Conservation (phyloP, 176 grass and related monocot species). For the Tillandsia leiboldiana region DNA sequence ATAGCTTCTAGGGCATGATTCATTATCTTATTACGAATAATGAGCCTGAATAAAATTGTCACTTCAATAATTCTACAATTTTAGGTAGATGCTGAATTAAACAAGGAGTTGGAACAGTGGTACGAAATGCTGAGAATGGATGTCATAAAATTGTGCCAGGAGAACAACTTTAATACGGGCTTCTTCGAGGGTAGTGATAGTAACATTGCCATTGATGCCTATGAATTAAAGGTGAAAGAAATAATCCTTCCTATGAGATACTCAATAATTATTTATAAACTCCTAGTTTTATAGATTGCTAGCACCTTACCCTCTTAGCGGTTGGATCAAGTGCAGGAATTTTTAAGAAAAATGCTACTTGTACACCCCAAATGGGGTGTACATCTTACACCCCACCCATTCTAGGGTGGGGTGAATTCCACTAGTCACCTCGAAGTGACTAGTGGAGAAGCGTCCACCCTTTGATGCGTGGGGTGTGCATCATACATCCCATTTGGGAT, state of each 20-base stretch:
- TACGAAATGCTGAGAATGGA: slow-evolving; percentile 81
- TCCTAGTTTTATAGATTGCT: too few species aligned
- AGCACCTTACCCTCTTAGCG: too few species aligned
- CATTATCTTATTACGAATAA: not conserved
- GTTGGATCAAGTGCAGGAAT: too few species aligned
- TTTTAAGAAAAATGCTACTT: too few species aligned
- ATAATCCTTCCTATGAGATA: not conserved
- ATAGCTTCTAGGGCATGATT: not conserved
- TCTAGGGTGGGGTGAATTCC: too few species aligned
- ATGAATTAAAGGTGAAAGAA: slow-evolving; percentile 75
- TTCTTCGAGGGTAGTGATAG: slow-evolving; percentile 90
- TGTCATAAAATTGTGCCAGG: slow-evolving; percentile 72
- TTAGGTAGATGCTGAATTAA: slow-evolving; percentile 73
- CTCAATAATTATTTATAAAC: not conserved
- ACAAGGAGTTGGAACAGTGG: slow-evolving; percentile 95
- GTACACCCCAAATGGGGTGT: too few species aligned
- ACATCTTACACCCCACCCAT: too few species aligned
- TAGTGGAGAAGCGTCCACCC: too few species aligned
- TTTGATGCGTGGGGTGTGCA: too few species aligned
- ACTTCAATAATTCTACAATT: not conserved
- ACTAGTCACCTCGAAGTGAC: too few species aligned
- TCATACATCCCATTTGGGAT: too few species aligned
- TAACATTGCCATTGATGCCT: slow-evolving; percentile 73
- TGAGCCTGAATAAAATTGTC: not conserved
- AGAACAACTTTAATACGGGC: slow-evolving; percentile 78